Base-by-base conservation (phyloP, 1,139 yeast genomes). In the Torulaspora globosa region DNA sequence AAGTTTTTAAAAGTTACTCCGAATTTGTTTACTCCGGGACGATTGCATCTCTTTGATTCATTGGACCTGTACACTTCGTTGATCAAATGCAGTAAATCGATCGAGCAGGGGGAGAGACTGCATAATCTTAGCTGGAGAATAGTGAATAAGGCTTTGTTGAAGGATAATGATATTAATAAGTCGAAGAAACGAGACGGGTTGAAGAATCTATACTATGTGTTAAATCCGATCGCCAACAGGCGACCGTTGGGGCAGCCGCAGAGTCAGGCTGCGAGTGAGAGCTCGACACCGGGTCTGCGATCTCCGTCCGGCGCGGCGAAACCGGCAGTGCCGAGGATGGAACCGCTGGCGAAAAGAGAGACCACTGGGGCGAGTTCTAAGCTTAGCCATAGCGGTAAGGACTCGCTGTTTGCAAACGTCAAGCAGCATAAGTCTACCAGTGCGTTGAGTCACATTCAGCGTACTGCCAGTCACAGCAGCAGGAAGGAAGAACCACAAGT, bases 101-200 rank as follows among this genome's bases (percentile, higher is more conserved):
- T 59, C 34, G 66, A 65, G 42, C 59, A 62, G 34, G 69, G 69
- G 26, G 62, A 58, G 41, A 49, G 68, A 36, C 44, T 64, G 45
- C 57, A 57, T 21, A 65, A 64, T 46, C 51, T 65, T 5, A 59
- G 66, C 28, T 61, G 65, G 64, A 52, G 69, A 42, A 61, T 65
- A 10, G 38, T 63, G 29, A 63, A 63, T 44, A 65, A 63, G 48
- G 60, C 66, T 7, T 29, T 61, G 39, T 47, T 60, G 31, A 60
- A 54, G 46, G 57, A 60, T 32, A 52, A 55, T 27, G 49, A 59
- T 39, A 52, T 61, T n/a, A 61, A 61, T 46, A 53, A 45, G 43
- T 54, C 63, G 3, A 59, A 60, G 52, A 65, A 58, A 36, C 52
- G 59, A 39, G 69, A 65, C 36, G 69, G 68, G 15, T 65, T 64